phyloP scores from a whole-genome alignment of 2,329 filamentous ascomycete genomes.

The Plectosphaerella plurivora region DNA sequence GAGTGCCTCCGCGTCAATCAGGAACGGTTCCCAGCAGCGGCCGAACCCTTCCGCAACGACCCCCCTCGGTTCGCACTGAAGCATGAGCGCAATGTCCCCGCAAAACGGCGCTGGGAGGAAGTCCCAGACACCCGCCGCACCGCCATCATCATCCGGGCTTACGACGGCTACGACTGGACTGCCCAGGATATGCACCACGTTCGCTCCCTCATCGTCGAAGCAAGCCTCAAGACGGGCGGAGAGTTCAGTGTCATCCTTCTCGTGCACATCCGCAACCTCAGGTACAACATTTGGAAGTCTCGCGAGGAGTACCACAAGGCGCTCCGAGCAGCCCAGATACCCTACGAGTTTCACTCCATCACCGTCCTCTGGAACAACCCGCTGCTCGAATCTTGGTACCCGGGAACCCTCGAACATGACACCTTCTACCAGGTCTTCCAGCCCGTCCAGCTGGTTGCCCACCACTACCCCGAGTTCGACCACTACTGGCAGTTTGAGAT shows the following conservation, averaged over 20 bases:
- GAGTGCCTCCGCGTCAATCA: slow-evolving; percentile 57
- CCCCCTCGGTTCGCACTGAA: slow-evolving; percentile 17
- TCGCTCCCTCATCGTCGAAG: slow-evolving; percentile 74
- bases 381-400: slow-evolving; percentile 77
- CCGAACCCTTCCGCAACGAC: slow-evolving; percentile 10
- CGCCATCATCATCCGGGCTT: slow-evolving; percentile 75
- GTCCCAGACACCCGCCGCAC: slow-evolving; percentile 44
- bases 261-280: slow-evolving; percentile 73
- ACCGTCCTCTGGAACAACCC: slow-evolving; percentile 81
- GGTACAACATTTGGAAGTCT: slow-evolving; percentile 77
- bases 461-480: slow-evolving; percentile 59
- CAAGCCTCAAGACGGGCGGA: slow-evolving; percentile 71
- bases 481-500: slow-evolving; percentile 71
- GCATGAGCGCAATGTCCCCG: slow-evolving; percentile 31
- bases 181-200: slow-evolving; percentile 75
- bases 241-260: slow-evolving; percentile 83
- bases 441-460: slow-evolving; percentile 60
- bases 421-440: slow-evolving; percentile 64
- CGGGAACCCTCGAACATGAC: slow-evolving; percentile 58
- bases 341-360: slow-evolving; percentile 74
- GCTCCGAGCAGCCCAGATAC: slow-evolving; percentile 61
- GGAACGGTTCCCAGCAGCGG: slow-evolving; percentile 49
- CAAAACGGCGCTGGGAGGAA: slow-evolving; percentile 20
- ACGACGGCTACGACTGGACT: slow-evolving; percentile 75
- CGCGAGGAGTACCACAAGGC: slow-evolving; percentile 62